These are phyloP conservation scores for Globisporangium lucens DNA, from an alignment of 352 stramenopile species.

Conservation along the genomic window DNA sequence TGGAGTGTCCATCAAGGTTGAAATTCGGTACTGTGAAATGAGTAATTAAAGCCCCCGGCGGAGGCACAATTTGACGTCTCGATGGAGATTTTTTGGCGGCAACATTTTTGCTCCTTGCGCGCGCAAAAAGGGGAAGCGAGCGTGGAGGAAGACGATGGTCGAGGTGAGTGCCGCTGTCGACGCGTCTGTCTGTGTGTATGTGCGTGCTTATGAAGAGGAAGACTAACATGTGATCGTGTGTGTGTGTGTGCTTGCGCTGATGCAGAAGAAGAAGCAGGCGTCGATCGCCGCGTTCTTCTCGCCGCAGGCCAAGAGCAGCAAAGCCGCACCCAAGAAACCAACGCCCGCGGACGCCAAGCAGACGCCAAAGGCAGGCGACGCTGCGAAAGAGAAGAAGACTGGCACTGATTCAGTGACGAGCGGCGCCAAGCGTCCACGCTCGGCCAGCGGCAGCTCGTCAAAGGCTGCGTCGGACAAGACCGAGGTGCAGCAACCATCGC, in stretches of 20 bases:
- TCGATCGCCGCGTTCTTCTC: conserved; percentile 83
- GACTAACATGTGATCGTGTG: background rate
- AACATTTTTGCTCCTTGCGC: background rate
- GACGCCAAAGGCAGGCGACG: background rate
- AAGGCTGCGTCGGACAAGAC: background rate
- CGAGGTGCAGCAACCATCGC: background rate
- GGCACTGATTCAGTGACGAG: background rate
- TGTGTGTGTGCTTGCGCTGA: background rate
- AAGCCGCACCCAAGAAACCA: conserved; percentile 10
- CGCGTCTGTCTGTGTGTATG: background rate
- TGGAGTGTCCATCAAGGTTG: background rate
- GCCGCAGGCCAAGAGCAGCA: conserved; percentile 33
- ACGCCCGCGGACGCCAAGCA: background rate
- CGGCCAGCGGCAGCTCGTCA: background rate
- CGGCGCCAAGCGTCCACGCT: conserved; percentile 13
- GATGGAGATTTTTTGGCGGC: conserved; percentile 4
- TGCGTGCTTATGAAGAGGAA: background rate
- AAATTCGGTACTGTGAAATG: background rate
- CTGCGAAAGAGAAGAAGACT: conserved; percentile 21
- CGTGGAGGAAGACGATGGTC: background rate
- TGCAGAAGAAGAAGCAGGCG: conserved; percentile 66
- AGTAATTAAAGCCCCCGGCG: background rate
- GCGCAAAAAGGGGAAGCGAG: conserved; percentile 1
- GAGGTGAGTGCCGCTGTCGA: background rate
- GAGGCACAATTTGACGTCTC: background rate